Evolutionary conservation across 192 early-diverging fungal genomes (phyloP).

Genomic region (Gryganskiella cystojenkinii): DNA sequence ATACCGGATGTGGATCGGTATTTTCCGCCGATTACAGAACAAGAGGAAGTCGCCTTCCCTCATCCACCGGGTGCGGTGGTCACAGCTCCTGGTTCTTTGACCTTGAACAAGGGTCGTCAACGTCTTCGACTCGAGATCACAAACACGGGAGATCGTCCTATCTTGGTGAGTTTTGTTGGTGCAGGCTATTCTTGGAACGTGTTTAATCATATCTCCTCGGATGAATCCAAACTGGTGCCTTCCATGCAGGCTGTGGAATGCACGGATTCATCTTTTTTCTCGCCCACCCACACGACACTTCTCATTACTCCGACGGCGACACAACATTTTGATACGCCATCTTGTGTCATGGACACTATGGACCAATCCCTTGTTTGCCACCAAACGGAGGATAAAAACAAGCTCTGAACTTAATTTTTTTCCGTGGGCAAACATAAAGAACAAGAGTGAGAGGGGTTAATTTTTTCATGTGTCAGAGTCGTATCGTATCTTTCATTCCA

Average conservation of each 20-base stretch:
- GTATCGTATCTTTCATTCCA: no score
- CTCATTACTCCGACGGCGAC: neutral
- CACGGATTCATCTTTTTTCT: neutral
- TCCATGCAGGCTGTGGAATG: neutral
- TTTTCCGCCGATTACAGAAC: slow-evolving; percentile 55
- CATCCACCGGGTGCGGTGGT: slow-evolving; percentile 75
- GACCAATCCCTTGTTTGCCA: neutral
- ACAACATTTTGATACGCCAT: no score
- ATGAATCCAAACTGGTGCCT: no score
- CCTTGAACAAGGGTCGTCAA: slow-evolving; percentile 81
- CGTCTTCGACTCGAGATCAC: slow-evolving; percentile 79
- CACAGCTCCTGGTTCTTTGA: slow-evolving; percentile 72
- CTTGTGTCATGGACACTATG: neutral
- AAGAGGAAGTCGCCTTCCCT: slow-evolving; percentile 13
- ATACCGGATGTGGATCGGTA: slow-evolving; percentile 71
- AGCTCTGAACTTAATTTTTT: no score
- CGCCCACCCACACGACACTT: neutral
- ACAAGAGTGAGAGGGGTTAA: no score
- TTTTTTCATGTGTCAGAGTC: no score
- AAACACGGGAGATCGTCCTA: slow-evolving; percentile 94
- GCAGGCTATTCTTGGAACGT: no score
- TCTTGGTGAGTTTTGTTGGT: slow-evolving; percentile 78
- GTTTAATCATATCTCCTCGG: no score
- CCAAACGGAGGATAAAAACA: no score
- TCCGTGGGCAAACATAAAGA: no score